Conservation (phyloP, 306 rosid genomes). For the Phaseolus lunatus region DNA sequence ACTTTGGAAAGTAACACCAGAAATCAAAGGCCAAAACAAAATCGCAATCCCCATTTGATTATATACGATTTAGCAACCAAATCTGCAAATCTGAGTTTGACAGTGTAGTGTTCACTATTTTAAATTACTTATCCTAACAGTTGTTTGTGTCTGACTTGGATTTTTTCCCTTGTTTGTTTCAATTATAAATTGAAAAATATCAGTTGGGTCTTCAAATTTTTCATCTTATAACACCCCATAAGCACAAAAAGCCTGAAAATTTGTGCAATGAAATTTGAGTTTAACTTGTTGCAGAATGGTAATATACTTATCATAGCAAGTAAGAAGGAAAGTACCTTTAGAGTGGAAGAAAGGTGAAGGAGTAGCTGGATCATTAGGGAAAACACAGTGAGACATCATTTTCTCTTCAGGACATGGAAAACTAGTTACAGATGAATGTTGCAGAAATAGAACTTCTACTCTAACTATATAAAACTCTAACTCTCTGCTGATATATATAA, state of each 20-base stretch:
- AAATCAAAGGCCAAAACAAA: constrained; percentile 22
- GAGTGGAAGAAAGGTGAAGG: constrained; percentile 34
- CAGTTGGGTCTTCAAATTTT: constrained; percentile 8
- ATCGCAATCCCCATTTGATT: constrained; percentile 23
- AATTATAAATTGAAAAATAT: neutral
- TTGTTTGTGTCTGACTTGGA: neutral
- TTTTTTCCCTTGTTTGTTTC: neutral
- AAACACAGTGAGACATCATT: constrained; percentile 46
- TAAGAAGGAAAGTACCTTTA: constrained; percentile 42
- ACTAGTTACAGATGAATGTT: neutral
- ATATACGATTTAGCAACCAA: neutral
- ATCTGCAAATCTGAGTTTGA: neutral
- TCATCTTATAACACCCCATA: neutral
- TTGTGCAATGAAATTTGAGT: neutral
- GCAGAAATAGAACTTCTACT: neutral
- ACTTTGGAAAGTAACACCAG: constrained; percentile 5
- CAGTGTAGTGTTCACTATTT: neutral
- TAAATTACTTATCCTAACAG: constrained; percentile 1
- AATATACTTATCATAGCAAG: neutral
- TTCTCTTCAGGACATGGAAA: constrained; percentile 2
- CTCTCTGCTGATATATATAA: too few species aligned
- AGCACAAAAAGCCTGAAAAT: constrained; percentile 14
- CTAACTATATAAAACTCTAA: too few species aligned
- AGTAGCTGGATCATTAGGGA: constrained; percentile 34
- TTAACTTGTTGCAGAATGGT: neutral